These are phyloP conservation scores for Aspergillus jensenii DNA, from an alignment of 2,329 filamentous ascomycete species.

Conservation along the genomic window DNA sequence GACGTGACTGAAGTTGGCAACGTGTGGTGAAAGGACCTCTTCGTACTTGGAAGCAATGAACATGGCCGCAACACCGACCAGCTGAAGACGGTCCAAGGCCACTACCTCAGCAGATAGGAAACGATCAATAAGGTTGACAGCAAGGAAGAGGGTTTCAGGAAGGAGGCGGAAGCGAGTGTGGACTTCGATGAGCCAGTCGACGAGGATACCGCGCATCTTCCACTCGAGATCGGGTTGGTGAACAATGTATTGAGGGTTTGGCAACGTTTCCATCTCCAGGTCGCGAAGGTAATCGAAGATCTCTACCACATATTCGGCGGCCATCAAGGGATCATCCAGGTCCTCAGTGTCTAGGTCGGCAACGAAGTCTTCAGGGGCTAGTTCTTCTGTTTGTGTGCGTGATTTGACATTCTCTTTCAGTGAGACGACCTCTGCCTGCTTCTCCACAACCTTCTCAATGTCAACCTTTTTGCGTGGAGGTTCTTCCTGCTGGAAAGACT, in stretches of 20 bases:
- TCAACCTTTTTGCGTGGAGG: slow-evolving; percentile 68
- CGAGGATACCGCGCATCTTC: slow-evolving; percentile 96
- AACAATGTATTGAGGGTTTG: slow-evolving; percentile 92
- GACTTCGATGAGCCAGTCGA: slow-evolving; percentile 98
- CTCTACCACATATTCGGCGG: slow-evolving; percentile 92
- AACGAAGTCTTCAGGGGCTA: slow-evolving; percentile 37
- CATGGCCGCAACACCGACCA: slow-evolving; percentile 98
- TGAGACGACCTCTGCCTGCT: slow-evolving; percentile 33
- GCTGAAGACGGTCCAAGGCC: slow-evolving; percentile 89
- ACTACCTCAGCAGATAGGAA: slow-evolving; percentile 96
- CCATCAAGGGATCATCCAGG: slow-evolving; percentile 92
- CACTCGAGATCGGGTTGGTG: slow-evolving; percentile 94
- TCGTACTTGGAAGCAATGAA: slow-evolving; percentile 99
- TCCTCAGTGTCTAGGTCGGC: slow-evolving; percentile 80
- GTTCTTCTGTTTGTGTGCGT: slow-evolving; percentile 35
- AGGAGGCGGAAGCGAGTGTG: slow-evolving; percentile 95
- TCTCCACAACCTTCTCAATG: slow-evolving; percentile 43
- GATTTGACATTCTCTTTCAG: slow-evolving; percentile 27
- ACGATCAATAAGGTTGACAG: slow-evolving; percentile 97
- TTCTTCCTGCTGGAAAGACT: slow-evolving; percentile 57
- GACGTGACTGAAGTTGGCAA: slow-evolving; percentile 95
- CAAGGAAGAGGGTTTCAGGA: slow-evolving; percentile 93
- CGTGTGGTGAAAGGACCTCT: slow-evolving; percentile 93
- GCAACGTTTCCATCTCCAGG: slow-evolving; percentile 75
- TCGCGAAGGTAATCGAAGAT: slow-evolving; percentile 95